These are phyloP conservation scores for Cladosporium halotolerans DNA, from an alignment of 2,329 filamentous ascomycete genomes.

Conservation along the genomic window DNA sequence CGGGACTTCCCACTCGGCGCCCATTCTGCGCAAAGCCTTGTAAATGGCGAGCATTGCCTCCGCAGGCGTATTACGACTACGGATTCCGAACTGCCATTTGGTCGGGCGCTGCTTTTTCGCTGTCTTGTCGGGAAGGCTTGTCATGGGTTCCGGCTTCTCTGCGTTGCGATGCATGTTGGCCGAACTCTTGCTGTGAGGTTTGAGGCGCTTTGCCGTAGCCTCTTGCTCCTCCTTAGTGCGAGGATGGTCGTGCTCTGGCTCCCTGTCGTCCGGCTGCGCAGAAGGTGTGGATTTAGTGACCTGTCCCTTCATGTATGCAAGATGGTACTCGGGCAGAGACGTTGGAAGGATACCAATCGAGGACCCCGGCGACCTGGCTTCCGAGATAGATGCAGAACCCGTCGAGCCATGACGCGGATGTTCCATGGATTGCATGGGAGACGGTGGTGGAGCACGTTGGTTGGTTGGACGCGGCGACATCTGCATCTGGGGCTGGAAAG, in stretches of 20 bases:
- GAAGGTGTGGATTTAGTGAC: conserved; percentile 30
- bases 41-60: conserved; percentile 95
- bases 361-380: conserved; percentile 48
- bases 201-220: conserved; percentile 71
- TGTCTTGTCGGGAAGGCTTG: conserved; percentile 42
- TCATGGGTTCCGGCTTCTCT: conserved; percentile 49
- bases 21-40: conserved; percentile 79
- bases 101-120: conserved; percentile 70
- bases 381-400: conserved; percentile 32
- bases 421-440: conserved; percentile 10
- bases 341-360: conserved; percentile 90
- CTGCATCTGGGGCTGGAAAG: conserved; percentile 32
- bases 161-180: conserved; percentile 23
- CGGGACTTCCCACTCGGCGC: conserved; percentile 73
- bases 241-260: conserved; percentile 39
- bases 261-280: conserved; percentile 23
- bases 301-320: conserved; percentile 74
- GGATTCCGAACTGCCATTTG: conserved; percentile 97
- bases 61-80: conserved; percentile 86
- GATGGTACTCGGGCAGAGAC: conserved; percentile 84
- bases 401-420: conserved; percentile 23
- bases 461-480: conserved; percentile 31
- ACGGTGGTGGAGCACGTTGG: conserved; percentile 26
- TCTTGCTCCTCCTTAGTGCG: conserved; percentile 62
- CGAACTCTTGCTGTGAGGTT: conserved; percentile 69